Evolutionary conservation across 2,329 filamentous ascomycete genomes (phyloP).

Genomic region (Botrytis hyacinthi): DNA sequence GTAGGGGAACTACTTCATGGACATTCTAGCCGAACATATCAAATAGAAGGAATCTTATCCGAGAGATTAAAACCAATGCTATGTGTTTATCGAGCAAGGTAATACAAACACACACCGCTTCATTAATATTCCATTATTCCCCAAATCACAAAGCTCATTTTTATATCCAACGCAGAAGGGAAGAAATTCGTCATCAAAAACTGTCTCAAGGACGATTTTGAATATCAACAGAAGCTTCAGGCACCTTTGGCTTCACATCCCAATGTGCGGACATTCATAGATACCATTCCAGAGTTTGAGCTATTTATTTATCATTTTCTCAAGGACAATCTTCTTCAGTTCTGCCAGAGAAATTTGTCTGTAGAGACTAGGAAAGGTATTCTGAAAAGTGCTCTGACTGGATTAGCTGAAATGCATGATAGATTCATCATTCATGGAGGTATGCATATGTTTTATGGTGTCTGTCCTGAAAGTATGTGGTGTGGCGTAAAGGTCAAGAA

Average conservation of each 20-base stretch:
- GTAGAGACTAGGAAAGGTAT: conserved; percentile 40
- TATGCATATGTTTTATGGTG: conserved; percentile 21
- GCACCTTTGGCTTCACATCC: not conserved
- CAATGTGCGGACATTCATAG: not conserved
- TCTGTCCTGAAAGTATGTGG: no score
- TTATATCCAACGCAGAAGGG: not conserved
- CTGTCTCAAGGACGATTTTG: not conserved
- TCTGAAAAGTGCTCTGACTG: conserved; percentile 44
- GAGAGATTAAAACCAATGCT: not conserved
- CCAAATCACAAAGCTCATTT: not conserved
- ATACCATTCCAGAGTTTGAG: not conserved
- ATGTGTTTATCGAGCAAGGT: not conserved
- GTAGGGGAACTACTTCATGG: not conserved
- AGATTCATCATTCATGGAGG: conserved; percentile 42
- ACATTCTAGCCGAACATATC: not conserved
- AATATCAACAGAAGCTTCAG: conserved; percentile 6
- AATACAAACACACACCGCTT: not conserved
- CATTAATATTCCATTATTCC: not conserved
- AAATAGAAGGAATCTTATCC: not conserved
- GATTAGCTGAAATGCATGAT: conserved; percentile 42
- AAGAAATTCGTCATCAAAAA: conserved; percentile 9
- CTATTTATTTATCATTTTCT: conserved; percentile 9
- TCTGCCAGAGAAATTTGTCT: not conserved
- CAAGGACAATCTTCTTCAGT: conserved; percentile 6
- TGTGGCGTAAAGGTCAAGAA: no score